These are phyloP conservation scores for Nissolia schottii DNA, from an alignment of 306 rosid genomes.

Conservation along the genomic window DNA sequence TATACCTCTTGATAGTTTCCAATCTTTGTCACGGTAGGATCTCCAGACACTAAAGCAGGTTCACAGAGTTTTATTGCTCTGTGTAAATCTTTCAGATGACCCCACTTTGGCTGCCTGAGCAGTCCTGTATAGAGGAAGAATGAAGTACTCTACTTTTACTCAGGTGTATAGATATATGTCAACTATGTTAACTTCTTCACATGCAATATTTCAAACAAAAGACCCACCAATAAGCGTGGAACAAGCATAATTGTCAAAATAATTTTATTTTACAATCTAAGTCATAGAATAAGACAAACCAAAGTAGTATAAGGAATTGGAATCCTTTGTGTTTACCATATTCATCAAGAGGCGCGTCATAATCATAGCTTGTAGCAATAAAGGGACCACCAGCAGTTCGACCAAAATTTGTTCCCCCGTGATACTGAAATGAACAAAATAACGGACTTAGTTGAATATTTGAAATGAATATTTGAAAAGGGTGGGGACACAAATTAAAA, in stretches of 20 bases:
- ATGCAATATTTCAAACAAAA: background rate
- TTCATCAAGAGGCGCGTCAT: conserved; percentile 97
- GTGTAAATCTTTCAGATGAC: conserved; percentile 94
- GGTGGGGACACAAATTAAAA: background rate
- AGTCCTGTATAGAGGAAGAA: conserved; percentile 54
- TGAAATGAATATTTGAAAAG: conserved; percentile 13
- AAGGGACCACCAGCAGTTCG: conserved; percentile 99
- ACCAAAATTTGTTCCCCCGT: conserved; percentile 97
- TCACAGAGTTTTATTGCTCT: conserved; percentile 91
- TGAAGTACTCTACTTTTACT: conserved; percentile 2
- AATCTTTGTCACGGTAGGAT: conserved; percentile 59
- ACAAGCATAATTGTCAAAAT: background rate
- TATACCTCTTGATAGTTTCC: conserved; percentile 84
- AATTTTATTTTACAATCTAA: background rate
- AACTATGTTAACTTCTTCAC: background rate
- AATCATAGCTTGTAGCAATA: conserved; percentile 97
- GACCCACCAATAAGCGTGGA: background rate
- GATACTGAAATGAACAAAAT: conserved; percentile 57
- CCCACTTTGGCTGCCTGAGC: conserved; percentile 92
- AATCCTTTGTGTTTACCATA: conserved; percentile 54
- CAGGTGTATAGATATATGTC: background rate
- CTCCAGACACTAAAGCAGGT: conserved; percentile 85
- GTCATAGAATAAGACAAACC: background rate
- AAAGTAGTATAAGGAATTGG: background rate
- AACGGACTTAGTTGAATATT: conserved; percentile 5